Percentiles rank a stretch among this genome's conserved stretches.
Conservation (phyloP, 2,329 filamentous ascomycete species). For the Gaeumannomyces tritici region DNA sequence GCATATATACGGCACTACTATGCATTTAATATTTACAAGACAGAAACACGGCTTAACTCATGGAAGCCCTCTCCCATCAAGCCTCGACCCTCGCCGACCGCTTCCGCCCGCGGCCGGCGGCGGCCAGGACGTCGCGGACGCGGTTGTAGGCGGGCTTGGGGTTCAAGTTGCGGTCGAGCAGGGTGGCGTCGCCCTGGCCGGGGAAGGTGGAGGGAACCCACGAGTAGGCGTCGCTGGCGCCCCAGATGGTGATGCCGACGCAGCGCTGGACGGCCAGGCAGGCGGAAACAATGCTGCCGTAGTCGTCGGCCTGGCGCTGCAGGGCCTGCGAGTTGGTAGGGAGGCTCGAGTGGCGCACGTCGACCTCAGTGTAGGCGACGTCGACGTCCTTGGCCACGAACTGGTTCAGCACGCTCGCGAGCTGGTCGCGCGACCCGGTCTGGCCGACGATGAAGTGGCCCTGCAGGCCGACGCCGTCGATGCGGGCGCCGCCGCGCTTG, state of each 20-base stretch:
- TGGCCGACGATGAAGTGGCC: constrained; percentile 36
- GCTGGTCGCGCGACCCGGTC: constrained; percentile 25
- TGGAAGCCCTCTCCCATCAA: no score
- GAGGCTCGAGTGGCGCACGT: constrained; percentile 33
- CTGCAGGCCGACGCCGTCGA: constrained; percentile 43
- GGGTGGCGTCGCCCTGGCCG: constrained; percentile 28
- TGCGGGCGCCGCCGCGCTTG: constrained; percentile 25
- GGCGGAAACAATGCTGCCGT: constrained; percentile 26
- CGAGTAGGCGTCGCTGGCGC: constrained; percentile 24
- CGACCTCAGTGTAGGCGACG: constrained; percentile 41
- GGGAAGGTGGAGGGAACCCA: constrained; percentile 24
- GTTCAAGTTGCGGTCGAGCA: constrained; percentile 24
- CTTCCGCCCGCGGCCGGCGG: not conserved
- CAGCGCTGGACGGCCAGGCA: constrained; percentile 27
- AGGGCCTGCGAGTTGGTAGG: constrained; percentile 30
- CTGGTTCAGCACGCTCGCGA: constrained; percentile 24
- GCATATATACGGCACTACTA: no score
- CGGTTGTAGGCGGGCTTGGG: constrained; percentile 30
- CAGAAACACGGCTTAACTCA: no score
- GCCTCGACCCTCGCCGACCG: not conserved
- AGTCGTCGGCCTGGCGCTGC: constrained; percentile 37
- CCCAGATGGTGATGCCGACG: constrained; percentile 34
- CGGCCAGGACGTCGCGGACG: constrained; percentile 17
- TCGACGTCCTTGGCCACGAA: constrained; percentile 29
- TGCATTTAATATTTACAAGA: no score